phyloP scores from a whole-genome alignment of 257 asterid species.

The Gentiana straminea region DNA sequence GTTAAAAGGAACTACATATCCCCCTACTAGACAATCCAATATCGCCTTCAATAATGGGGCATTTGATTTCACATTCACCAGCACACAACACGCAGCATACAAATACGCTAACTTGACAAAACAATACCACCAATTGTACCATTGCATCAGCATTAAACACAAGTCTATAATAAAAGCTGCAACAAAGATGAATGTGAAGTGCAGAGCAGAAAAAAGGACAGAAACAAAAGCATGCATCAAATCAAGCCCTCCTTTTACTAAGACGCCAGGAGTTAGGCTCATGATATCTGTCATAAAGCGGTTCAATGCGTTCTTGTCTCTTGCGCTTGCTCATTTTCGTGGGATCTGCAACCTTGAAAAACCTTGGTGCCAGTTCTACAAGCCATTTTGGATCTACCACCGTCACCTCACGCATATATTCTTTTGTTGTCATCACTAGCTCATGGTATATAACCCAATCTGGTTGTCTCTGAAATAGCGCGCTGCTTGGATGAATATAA shows the following conservation, averaged over 20 bases:
- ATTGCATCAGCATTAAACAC: not conserved
- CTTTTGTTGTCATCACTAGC: constrained; percentile 90
- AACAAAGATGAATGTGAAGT: not conserved
- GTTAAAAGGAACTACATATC: too few relatives aligned
- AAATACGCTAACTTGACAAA: too few relatives aligned
- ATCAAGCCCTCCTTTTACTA: constrained; percentile 84
- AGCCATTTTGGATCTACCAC: constrained; percentile 93
- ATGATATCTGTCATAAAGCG: constrained; percentile 82
- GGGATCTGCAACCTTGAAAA: constrained; percentile 83
- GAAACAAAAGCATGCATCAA: not conserved
- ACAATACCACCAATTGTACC: not conserved
- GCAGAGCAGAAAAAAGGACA: not conserved
- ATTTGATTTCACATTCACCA: too few relatives aligned
- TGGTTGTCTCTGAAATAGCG: constrained; percentile 84
- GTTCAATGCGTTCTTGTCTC: constrained; percentile 94
- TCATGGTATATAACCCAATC: constrained; percentile 97
- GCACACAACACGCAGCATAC: too few relatives aligned
- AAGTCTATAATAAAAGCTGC: not conserved
- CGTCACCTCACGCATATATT: constrained; percentile 93
- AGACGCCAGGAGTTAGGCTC: constrained; percentile 97
- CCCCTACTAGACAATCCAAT: too few relatives aligned
- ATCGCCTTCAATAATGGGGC: too few relatives aligned
- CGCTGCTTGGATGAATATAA: constrained; percentile 94
- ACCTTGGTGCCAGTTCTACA: constrained; percentile 91
- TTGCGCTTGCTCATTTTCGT: constrained; percentile 95